Conservation (phyloP, 495 filamentous ascomycete genomes). For the Xylaria nigripes region DNA sequence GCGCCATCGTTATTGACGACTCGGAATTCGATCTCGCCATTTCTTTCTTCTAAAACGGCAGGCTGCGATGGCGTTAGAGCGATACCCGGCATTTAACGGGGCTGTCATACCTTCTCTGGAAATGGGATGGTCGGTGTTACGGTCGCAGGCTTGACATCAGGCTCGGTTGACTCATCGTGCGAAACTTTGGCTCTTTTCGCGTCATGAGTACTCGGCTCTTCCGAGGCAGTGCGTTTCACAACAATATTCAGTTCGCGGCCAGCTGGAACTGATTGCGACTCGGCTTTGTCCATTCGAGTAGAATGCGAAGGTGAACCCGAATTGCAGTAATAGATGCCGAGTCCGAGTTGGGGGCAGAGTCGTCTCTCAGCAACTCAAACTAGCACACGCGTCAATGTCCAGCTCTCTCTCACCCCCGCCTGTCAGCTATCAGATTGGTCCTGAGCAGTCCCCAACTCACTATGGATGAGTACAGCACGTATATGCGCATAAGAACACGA, state of each 20-base stretch:
- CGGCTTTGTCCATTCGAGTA: background rate
- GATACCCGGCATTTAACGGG: background rate
- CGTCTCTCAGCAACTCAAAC: background rate
- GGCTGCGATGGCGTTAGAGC: slow-evolving; percentile 6
- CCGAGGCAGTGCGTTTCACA: slow-evolving; percentile 15
- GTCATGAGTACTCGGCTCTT: slow-evolving; percentile 10
- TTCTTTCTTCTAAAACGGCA: slow-evolving; percentile 65
- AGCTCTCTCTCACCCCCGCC: background rate
- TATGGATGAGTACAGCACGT: background rate
- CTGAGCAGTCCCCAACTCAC: background rate
- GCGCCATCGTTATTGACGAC: slow-evolving; percentile 73
- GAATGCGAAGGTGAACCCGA: background rate
- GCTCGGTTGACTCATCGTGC: slow-evolving; percentile 3
- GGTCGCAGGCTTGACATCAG: background rate
- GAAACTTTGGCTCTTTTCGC: slow-evolving; percentile 17
- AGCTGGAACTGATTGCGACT: background rate
- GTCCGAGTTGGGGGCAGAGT: background rate
- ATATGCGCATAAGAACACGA: background rate
- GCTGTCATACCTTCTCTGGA: slow-evolving; percentile 55
- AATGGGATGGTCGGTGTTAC: slow-evolving; percentile 43
- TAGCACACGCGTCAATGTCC: background rate
- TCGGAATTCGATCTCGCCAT: slow-evolving; percentile 70
- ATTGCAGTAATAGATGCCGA: background rate
- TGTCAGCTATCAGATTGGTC: too few relatives aligned
- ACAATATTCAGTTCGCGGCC: background rate